Conservation (phyloP, 164 flowering plant genomes). For the Vitis riparia region DNA sequence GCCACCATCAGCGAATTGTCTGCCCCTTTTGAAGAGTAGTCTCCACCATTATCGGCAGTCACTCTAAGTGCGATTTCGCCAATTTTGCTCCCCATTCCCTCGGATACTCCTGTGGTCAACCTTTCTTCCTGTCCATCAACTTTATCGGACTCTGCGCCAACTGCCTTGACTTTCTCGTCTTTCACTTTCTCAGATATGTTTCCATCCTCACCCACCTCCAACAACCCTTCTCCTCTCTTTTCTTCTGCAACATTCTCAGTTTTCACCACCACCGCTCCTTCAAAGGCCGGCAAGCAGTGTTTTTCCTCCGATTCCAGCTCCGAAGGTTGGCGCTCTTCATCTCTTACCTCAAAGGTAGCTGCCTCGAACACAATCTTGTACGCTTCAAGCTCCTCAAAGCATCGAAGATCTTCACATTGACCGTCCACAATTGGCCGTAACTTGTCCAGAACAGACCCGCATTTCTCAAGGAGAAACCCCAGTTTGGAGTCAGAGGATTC, state of each 20-base stretch:
- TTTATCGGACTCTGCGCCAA: slow-evolving; percentile 23
- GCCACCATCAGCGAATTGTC: slow-evolving; percentile 5
- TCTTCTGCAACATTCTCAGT: slow-evolving; percentile 11
- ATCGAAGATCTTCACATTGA: slow-evolving; percentile 5
- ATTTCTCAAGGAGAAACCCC: slow-evolving; percentile 26
- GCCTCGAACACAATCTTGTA: slow-evolving; percentile 46
- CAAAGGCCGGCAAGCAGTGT: background rate
- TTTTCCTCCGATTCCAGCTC: slow-evolving; percentile 12
- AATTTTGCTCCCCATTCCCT: slow-evolving; percentile 17
- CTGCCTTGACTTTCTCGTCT: slow-evolving; percentile 26
- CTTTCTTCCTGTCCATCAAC: slow-evolving; percentile 19
- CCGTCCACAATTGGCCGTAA: slow-evolving; percentile 20
- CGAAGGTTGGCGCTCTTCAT: background rate
- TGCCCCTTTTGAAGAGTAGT: background rate
- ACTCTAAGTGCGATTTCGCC: background rate
- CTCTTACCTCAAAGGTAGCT: slow-evolving; percentile 8
- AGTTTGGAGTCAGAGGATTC: slow-evolving; percentile 20
- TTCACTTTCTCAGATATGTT: slow-evolving; percentile 11
- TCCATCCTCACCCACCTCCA: slow-evolving; percentile 11
- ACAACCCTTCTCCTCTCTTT: background rate
- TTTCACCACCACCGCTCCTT: background rate
- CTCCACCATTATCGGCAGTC: background rate
- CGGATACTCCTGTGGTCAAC: slow-evolving; percentile 22
- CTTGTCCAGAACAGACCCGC: slow-evolving; percentile 15
- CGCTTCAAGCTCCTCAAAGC: slow-evolving; percentile 37